Evolutionary conservation across 2,329 filamentous ascomycete species (phyloP), one percentile per base, ranked within the genome.

Genomic region (Pseudogymnoascus sp.): DNA sequence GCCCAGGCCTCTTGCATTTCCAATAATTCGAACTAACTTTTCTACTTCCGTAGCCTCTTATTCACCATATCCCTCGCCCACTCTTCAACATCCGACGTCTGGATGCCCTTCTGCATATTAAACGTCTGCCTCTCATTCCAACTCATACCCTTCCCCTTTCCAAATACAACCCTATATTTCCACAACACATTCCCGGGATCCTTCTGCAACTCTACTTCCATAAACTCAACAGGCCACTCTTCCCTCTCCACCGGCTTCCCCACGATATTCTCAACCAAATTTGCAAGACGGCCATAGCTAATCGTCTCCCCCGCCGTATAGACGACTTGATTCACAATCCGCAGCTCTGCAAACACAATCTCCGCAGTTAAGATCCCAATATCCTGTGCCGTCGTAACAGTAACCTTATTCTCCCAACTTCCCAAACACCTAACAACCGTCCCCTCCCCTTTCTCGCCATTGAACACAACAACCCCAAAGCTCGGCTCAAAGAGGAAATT

Each of bases 111-210:
- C 71, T 79, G 69, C 2, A 69, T 66, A 73, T 88, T 89, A 67
- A 84, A 77, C 6, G 84, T 87, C 66, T 70, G 71, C 8, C 77
- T 72, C 70, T 78, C 75, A 6, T 81, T 78, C 87, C 87, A 90
- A 41, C 79, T 79, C 4, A 88, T 81, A 0, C 86, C 87, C 6
- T 73, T 75, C 0, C 83, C 84, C 63, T 81, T 76, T 1, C 80
- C 84, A 77, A 89, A 89, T 0, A 86, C 81, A 66, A 82, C 76
- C 21, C 83, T 77, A 73, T 90, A 90, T 75, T 84, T 88, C 68
- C 79, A 78, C 70, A 87, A 76, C 2, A 70, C 71, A 69, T 83
- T 78, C 0, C 73, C 75, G 0, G 82, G 80, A 5, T 84, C 78
- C 10, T 73, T 72, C 19, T 69, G 70, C 68, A 87, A 71, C 67